phyloP scores from a whole-genome alignment of 495 filamentous ascomycete species.

The Ascobolus immersus region DNA sequence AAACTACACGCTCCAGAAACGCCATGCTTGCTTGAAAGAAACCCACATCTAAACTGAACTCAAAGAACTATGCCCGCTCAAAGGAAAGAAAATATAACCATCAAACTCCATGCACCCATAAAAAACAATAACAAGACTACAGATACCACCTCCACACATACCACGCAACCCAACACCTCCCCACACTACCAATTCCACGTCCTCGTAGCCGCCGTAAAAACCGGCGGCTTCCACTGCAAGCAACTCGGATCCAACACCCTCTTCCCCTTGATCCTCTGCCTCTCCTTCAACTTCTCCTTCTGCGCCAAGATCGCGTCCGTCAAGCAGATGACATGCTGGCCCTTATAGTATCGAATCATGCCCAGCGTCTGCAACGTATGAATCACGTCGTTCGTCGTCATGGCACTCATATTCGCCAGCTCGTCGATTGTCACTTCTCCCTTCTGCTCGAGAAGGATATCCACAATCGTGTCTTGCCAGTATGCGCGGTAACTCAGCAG shows the following conservation, averaged over 20 bases:
- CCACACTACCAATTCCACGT: slow-evolving; percentile 83
- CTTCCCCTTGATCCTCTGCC: slow-evolving; percentile 41
- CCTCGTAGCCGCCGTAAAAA: slow-evolving; percentile 63
- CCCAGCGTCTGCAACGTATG: slow-evolving; percentile 77
- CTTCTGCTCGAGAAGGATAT: slow-evolving; percentile 46
- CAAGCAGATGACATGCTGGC: slow-evolving; percentile 77
- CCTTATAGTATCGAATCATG: slow-evolving; percentile 84
- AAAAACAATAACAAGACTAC: too few relatives aligned
- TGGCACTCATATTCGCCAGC: slow-evolving; percentile 49
- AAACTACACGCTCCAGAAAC: too few relatives aligned
- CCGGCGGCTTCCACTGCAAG: slow-evolving; percentile 85
- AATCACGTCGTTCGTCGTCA: slow-evolving; percentile 88
- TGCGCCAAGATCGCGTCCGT: slow-evolving; percentile 56
- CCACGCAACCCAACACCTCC: too few relatives aligned
- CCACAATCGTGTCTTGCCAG: slow-evolving; percentile 83
- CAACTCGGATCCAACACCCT: slow-evolving; percentile 47
- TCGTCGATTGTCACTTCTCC: slow-evolving; percentile 37
- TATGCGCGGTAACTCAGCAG: slow-evolving; percentile 81
- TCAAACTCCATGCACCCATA: too few relatives aligned
- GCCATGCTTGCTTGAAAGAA: too few relatives aligned
- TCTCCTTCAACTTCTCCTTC: slow-evolving; percentile 51
- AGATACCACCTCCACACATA: too few relatives aligned
- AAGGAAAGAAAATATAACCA: too few relatives aligned
- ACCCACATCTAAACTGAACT: too few relatives aligned
- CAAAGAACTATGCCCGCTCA: too few relatives aligned